phyloP scores from a whole-genome alignment of 2,329 filamentous ascomycete species.

The Pseudocercospora fijiensis region DNA sequence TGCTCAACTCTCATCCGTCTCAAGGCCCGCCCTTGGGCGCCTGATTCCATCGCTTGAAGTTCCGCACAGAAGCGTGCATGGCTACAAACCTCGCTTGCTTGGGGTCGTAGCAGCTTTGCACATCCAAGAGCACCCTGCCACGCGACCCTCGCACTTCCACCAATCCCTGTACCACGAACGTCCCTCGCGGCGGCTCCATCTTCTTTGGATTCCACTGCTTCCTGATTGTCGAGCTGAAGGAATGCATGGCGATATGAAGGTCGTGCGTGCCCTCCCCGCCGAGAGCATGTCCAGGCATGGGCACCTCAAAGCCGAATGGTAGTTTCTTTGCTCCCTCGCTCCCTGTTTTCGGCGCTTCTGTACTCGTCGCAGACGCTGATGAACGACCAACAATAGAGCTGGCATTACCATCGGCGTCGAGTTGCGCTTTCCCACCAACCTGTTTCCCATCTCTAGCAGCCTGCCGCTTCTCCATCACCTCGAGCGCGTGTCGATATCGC shows the following conservation, averaged over 20 bases:
- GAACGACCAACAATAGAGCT: constrained; percentile 15
- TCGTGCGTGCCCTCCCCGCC: constrained; percentile 24
- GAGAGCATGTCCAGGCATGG: constrained; percentile 22
- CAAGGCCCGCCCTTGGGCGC: constrained; percentile 42
- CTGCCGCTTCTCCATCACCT: constrained; percentile 34
- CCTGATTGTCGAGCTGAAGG: constrained; percentile 30
- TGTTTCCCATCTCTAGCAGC: constrained; percentile 24
- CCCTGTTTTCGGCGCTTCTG: neutral
- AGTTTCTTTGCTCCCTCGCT: constrained; percentile 23
- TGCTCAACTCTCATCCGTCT: constrained; percentile 23
- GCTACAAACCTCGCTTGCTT: constrained; percentile 41
- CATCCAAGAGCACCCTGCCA: constrained; percentile 47
- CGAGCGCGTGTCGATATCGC: constrained; percentile 33
- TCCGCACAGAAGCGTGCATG: constrained; percentile 33
- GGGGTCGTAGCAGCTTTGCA: constrained; percentile 49
- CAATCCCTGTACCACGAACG: constrained; percentile 46
- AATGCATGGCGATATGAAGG: constrained; percentile 34
- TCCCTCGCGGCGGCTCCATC: constrained; percentile 45
- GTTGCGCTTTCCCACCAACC: constrained; percentile 24
- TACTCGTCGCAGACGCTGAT: constrained; percentile 5
- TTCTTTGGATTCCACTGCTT: constrained; percentile 38
- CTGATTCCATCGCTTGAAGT: constrained; percentile 41
- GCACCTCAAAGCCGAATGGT: constrained; percentile 31
- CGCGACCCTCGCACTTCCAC: constrained; percentile 48
- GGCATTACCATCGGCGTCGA: constrained; percentile 24